These are phyloP conservation scores for Albatrellus ellisii DNA, from an alignment of 768 basidiomycete species.

Conservation along the genomic window DNA sequence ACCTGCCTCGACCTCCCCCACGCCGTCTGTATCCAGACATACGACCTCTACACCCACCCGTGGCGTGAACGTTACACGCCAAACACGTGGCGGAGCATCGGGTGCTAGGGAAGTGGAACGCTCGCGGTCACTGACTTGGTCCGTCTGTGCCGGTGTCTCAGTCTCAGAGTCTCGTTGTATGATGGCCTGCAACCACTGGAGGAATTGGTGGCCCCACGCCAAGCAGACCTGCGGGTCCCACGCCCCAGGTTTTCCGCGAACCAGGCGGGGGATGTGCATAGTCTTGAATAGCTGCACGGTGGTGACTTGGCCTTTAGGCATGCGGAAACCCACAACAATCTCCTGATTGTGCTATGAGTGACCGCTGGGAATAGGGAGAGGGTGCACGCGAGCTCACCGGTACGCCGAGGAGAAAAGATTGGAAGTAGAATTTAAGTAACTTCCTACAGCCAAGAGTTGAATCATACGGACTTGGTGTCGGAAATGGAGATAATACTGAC, in stretches of 20 bases:
- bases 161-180: no score
- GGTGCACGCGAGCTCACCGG: slow-evolving; percentile 36
- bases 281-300: slow-evolving; percentile 67
- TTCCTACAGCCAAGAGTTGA: slow-evolving; percentile 38
- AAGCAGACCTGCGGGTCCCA: slow-evolving; percentile 74
- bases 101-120: background rate
- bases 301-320: slow-evolving; percentile 52
- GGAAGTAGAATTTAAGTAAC: slow-evolving; percentile 85
- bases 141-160: no score
- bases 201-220: slow-evolving; percentile 54
- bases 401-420: slow-evolving; percentile 87
- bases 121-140: no score
- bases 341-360: slow-evolving; percentile 32
- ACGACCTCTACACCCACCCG: slow-evolving; percentile 38
- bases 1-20: slow-evolving; percentile 45
- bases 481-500: slow-evolving; percentile 26
- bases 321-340: slow-evolving; percentile 81
- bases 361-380: background rate
- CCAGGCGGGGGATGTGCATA: slow-evolving; percentile 61
- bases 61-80: slow-evolving; percentile 60
- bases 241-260: slow-evolving; percentile 57
- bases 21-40: slow-evolving; percentile 32
- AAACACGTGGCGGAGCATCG: slow-evolving; percentile 28
- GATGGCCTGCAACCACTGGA: slow-evolving; percentile 50
- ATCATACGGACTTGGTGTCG: background rate